Base-by-base conservation (phyloP, 208 protist species). In the Trypanosoma caninum region DNA sequence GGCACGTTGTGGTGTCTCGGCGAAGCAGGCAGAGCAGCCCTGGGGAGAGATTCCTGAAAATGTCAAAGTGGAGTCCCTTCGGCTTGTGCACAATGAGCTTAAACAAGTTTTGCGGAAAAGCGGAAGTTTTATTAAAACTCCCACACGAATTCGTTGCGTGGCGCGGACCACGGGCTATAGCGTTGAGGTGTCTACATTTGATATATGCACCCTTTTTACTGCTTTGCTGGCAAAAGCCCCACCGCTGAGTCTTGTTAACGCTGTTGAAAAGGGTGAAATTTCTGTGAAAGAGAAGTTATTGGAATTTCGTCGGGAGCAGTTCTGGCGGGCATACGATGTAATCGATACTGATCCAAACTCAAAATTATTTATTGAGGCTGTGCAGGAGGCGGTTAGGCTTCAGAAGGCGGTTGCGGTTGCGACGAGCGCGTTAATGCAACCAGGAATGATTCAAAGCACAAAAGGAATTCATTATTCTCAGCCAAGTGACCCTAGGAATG, bases 331-430 rank as follows among this genome's bases (percentile, higher is more conserved):
- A 2, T 56, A 80, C 44, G 76, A 74, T 14, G 62, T 92, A 37
- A 58, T 94, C 18, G 88, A 94, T 65, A 60, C 86, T 41, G 89
- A 95, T 58, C 78, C 89, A 3, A 92, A 86, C 63, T 72, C 82
- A 7, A 74, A 65, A 38, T 40, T 55, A 11, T 95, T 95, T 64
- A 45, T 61, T 47, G 65, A 51, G 23, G 85, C 83, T 2, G 58
- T 95, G 27, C 45, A 72, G 37, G 82, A 86, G 47, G 85, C 89
- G 16, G 40, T 82, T 27, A 57, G 65, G 7, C 72, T 95, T 30
- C 83, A 91, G 51, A 69, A 81, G 44, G 37, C 72, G 22, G 75
- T 95, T 10, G 76, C 83, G 0, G 71, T 76, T 25, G 85, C 85
- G 16, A 89, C 89, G 0, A 76, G 74, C 44, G 80, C 85, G 9